A percentile compares a stretch with the other conserved stretches of the same genome.
These are phyloP conservation scores for Pleurotus citrinopileatus DNA, from an alignment of 768 basidiomycete species.

Conservation along the genomic window DNA sequence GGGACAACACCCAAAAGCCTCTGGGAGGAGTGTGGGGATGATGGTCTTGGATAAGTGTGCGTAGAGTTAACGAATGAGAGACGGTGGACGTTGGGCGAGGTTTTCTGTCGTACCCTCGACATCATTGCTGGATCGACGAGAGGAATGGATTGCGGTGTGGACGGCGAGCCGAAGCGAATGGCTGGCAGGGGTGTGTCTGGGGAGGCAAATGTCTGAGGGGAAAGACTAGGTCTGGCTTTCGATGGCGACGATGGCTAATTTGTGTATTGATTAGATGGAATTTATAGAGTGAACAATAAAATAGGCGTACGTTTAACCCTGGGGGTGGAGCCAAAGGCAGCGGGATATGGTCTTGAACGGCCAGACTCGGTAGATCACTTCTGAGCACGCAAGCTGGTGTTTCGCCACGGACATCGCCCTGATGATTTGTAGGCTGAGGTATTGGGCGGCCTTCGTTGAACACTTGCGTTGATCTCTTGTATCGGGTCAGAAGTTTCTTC, in stretches of 20 bases:
- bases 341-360: not conserved
- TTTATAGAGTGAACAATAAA: not conserved
- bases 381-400: not conserved
- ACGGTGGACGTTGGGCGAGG: not conserved
- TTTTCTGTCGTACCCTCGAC: not conserved
- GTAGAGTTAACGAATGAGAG: constrained; percentile 1
- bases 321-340: constrained; percentile 21
- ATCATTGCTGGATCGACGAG: not conserved
- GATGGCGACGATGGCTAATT: not conserved
- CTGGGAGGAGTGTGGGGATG: constrained; percentile 5
- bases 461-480: not conserved
- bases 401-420: not conserved
- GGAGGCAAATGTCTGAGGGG: not conserved
- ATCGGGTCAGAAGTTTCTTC: constrained; percentile 1
- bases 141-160: not conserved
- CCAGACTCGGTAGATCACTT: not conserved
- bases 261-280: not conserved
- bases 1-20: not conserved
- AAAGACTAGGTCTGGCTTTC: not conserved
- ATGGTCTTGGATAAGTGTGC: constrained; percentile 6
- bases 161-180: constrained; percentile 2
- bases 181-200: not conserved
- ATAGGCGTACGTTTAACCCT: constrained; percentile 22
- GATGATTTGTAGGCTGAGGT: not conserved
- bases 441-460: not conserved